Evolutionary conservation across 2,329 filamentous ascomycete species (phyloP).

Genomic region (Aspergillus sp.): DNA sequence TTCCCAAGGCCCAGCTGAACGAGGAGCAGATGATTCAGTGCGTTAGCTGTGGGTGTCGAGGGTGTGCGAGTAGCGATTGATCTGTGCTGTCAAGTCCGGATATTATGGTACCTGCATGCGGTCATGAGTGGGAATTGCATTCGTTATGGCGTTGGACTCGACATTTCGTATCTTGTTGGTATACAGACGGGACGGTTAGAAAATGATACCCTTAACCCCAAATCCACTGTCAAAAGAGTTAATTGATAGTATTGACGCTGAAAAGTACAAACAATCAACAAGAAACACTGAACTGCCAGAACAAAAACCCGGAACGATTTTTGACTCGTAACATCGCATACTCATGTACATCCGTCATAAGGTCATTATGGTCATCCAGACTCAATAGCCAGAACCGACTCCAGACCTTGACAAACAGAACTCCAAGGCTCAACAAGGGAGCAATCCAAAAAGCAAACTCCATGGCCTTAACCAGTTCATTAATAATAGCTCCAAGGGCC

Average conservation of each 20-base stretch:
- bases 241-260: too few relatives aligned
- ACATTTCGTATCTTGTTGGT: too few relatives aligned
- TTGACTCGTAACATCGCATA: slow-evolving; percentile 26
- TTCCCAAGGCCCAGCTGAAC: slow-evolving; percentile 81
- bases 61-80: slow-evolving; percentile 77
- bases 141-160: too few relatives aligned
- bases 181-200: too few relatives aligned
- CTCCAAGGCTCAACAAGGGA: slow-evolving; percentile 14
- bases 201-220: too few relatives aligned
- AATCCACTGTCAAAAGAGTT: too few relatives aligned
- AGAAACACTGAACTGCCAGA: too few relatives aligned
- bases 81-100: not conserved
- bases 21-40: slow-evolving; percentile 86
- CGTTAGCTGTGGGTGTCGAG: slow-evolving; percentile 87
- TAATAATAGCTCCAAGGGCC: slow-evolving; percentile 1
- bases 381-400: slow-evolving; percentile 17
- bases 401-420: slow-evolving; percentile 17
- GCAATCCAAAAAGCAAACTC: slow-evolving; percentile 1
- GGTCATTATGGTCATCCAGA: slow-evolving; percentile 26
- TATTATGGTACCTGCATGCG: too few relatives aligned
- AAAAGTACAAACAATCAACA: too few relatives aligned
- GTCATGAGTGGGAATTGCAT: too few relatives aligned
- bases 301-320: slow-evolving; percentile 11
- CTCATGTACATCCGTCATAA: slow-evolving; percentile 34
- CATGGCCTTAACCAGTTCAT: not conserved